A percentile compares a stretch with the other conserved stretches of the same genome.
Evolutionary conservation across 768 basidiomycete genomes (phyloP).

Genomic region (Suillus plorans): DNA sequence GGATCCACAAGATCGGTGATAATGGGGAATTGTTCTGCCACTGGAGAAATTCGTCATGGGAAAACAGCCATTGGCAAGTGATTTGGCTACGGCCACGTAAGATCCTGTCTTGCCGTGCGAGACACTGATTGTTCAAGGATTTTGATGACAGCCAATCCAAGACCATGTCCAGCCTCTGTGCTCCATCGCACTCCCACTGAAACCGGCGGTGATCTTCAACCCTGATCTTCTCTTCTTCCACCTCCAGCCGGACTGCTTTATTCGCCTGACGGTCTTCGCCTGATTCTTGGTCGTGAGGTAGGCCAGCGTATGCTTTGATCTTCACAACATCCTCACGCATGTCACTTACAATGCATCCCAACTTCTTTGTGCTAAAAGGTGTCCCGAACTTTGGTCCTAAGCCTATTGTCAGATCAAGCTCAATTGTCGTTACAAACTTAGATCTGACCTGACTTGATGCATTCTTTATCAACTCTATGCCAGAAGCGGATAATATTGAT

Average conservation of each 20-base stretch:
- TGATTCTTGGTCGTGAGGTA: background rate
- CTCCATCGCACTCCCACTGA: too few relatives aligned
- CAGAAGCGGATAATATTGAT: constrained; percentile 25
- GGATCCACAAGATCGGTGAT: background rate
- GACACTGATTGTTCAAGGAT: too few relatives aligned
- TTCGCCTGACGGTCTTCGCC: background rate
- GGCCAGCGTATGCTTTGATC: background rate
- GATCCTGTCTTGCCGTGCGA: too few relatives aligned
- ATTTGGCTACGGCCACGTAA: background rate
- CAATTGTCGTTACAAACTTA: too few relatives aligned
- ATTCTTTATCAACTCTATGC: constrained; percentile 23
- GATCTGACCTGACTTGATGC: constrained; percentile 8
- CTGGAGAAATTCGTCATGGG: background rate
- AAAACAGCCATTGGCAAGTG: background rate
- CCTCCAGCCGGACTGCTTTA: too few relatives aligned
- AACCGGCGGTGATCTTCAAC: too few relatives aligned
- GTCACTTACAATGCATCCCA: background rate
- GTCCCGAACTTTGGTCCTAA: background rate
- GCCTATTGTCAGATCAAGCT: background rate
- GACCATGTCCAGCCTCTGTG: too few relatives aligned
- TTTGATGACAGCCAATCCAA: too few relatives aligned
- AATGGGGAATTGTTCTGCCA: background rate
- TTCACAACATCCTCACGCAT: background rate
- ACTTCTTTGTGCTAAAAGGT: background rate
- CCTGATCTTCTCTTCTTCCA: too few relatives aligned